phyloP scores from a whole-genome alignment of 2,329 filamentous ascomycete genomes.

The Mariannaea sp. region DNA sequence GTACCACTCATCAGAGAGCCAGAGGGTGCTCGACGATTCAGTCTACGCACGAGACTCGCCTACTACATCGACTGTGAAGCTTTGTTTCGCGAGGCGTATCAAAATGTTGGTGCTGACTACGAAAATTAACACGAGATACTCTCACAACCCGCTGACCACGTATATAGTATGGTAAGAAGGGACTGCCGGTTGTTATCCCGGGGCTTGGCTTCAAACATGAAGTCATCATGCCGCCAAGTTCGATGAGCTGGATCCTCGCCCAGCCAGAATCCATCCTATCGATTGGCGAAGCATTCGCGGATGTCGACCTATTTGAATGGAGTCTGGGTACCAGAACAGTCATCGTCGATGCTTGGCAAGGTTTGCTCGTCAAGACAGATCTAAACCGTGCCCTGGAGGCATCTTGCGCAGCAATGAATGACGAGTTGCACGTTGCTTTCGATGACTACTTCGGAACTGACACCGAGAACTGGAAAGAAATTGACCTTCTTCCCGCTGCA shows the following conservation, averaged over 20 bases:
- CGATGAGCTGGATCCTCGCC: constrained; percentile 46
- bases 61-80: constrained; percentile 41
- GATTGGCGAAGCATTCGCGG: constrained; percentile 43
- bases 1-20: constrained; percentile 38
- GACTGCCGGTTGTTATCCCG: constrained; percentile 48
- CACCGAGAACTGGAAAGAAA: constrained; percentile 41
- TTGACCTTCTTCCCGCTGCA: constrained; percentile 37
- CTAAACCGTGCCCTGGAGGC: constrained; percentile 43
- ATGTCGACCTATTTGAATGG: constrained; percentile 45
- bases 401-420: constrained; percentile 41
- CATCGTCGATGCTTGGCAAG: constrained; percentile 45
- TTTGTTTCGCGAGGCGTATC: constrained; percentile 40
- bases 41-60: constrained; percentile 35
- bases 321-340: constrained; percentile 44
- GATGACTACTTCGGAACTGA: constrained; percentile 44
- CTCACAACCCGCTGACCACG: not conserved
- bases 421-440: constrained; percentile 43
- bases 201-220: constrained; percentile 47
- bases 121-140: too few relatives aligned
- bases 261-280: constrained; percentile 48
- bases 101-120: too few relatives aligned
- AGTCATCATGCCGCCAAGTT: constrained; percentile 48
- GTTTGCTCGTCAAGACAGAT: constrained; percentile 43
- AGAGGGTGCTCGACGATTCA: constrained; percentile 35
- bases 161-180: constrained; percentile 48